Base-by-base conservation (phyloP, 768 basidiomycete genomes). In the Rossbeevera mucosa region DNA sequence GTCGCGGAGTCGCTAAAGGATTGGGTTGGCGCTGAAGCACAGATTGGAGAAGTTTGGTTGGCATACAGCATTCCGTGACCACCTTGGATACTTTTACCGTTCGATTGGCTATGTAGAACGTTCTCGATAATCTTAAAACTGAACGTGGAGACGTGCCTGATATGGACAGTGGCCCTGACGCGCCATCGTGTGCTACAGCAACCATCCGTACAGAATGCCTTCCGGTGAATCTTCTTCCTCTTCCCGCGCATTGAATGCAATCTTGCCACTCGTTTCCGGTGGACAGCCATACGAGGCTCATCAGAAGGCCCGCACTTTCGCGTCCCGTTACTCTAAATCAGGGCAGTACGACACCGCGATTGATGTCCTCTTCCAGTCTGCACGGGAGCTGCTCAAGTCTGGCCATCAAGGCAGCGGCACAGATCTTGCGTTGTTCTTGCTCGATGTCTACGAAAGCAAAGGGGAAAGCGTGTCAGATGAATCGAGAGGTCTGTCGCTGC, bases 301-400 rank as follows among this genome's bases (percentile, higher is more conserved):
- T 62, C 94, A 97, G 70, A 97, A 97, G 71, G 92, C 94, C 9
- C 82, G 95, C 24, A 97, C 94, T 16, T 96, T 95, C 58, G 92
- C 92, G 5, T 85, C 94, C 4, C 80, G 94, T 61, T 91, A 91
- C 67, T 75, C 78, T 47, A 92, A 93, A 74, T 81, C 89, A 3
- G 76, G 75, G 2, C 87, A 94, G 59, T 85, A 86, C 64, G 85
- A 86, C 63, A 85, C 85, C 13, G 94, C 96, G 16, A 88, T 93
- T 69, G 88, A 94, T 68, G 88, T 98, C 5, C 82, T 97, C 46
- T 97, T 96, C 71, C 88, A 93, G 63, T 86, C 85, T 41, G 86
- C 93, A 2, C 78, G 88, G 47, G 91, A 93, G 65, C 76, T 99
- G 25, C 74, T 97, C 59, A 97, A 97, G 75, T 78, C 78, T 13